Conservation (phyloP, 2,329 filamentous ascomycete species). For the Phialophora macrospora region DNA sequence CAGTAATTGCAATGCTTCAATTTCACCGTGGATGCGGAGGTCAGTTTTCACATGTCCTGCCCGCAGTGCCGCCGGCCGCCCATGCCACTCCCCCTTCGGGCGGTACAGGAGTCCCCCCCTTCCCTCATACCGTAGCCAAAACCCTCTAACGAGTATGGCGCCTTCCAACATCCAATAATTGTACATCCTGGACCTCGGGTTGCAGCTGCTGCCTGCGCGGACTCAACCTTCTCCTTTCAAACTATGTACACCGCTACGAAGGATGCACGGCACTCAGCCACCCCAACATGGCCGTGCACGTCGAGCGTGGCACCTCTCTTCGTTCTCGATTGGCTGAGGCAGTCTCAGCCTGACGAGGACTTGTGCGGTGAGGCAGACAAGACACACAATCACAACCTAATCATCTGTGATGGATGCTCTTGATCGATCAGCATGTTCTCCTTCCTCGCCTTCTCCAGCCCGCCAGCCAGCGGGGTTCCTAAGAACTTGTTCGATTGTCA, state of each 20-base stretch:
- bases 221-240: neutral
- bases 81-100: no score
- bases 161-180: neutral
- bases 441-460: no score
- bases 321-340: neutral
- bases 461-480: neutral
- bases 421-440: neutral
- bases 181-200: neutral
- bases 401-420: no score
- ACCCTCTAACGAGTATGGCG: no score
- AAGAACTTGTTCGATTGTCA: neutral
- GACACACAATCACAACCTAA: no score
- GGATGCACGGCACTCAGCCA: neutral
- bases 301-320: neutral
- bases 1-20: neutral
- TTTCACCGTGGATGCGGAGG: no score
- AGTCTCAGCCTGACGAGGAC: neutral
- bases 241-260: neutral
- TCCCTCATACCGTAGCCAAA: neutral
- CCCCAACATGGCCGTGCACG: neutral
- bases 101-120: no score
- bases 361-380: neutral
- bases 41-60: neutral
- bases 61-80: neutral
- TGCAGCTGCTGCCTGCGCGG: no score